Percentiles rank a stretch among this genome's conserved stretches.
Conservation (phyloP, 345 rosid species). For the Sisymbrium irio region DNA sequence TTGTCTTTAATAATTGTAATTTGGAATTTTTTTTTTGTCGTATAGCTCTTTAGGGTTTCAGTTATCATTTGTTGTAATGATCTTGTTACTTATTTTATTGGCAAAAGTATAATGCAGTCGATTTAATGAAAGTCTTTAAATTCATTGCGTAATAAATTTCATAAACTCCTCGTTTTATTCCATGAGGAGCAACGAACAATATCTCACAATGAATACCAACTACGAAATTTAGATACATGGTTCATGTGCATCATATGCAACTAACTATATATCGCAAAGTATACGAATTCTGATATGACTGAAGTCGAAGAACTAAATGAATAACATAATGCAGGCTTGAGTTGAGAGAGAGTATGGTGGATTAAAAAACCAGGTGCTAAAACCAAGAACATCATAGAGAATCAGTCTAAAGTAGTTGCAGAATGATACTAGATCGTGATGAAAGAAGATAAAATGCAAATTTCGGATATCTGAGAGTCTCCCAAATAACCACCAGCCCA, state of each 20-base stretch:
- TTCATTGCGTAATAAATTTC: neutral
- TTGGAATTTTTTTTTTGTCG: neutral
- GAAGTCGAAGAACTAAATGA: neutral
- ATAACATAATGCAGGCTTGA: neutral
- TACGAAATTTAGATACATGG: too few species aligned
- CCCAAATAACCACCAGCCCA: conserved; percentile 4
- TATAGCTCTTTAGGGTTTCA: neutral
- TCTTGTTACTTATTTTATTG: neutral
- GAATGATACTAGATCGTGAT: neutral
- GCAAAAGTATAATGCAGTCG: neutral
- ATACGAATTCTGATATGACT: neutral
- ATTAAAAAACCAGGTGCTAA: neutral
- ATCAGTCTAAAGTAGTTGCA: neutral
- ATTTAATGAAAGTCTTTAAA: neutral
- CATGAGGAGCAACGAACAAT: too few species aligned
- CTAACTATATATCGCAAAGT: too few species aligned
- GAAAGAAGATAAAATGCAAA: neutral
- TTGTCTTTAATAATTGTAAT: neutral
- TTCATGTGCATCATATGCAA: too few species aligned
- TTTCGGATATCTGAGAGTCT: neutral
- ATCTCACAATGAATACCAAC: too few species aligned
- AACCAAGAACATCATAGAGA: neutral
- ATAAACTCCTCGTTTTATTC: neutral
- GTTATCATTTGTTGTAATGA: neutral
- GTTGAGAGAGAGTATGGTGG: neutral